A percentile compares a stretch with the other conserved stretches of the same genome.
Conservation (phyloP, 441 rosid genomes). For the Cnidoscolus chayamansa region DNA sequence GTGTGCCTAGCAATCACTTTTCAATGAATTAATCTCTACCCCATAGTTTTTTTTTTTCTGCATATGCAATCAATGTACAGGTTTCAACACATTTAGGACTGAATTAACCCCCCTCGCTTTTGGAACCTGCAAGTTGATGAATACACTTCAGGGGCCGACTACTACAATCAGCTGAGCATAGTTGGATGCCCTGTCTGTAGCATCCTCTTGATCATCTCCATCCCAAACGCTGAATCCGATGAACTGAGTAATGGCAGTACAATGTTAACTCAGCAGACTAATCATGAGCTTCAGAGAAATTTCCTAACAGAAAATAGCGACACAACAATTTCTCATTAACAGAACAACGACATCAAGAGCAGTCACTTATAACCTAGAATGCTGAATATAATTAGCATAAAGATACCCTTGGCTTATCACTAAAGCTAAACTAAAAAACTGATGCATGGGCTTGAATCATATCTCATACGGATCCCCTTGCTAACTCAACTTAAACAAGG, state of each 20-base stretch:
- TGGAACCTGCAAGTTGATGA: background rate
- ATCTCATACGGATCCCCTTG: background rate
- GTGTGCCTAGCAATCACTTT: background rate
- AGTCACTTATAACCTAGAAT: conserved; percentile 18
- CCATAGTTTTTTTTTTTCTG: background rate
- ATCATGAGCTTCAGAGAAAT: conserved; percentile 30
- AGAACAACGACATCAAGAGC: conserved; percentile 23
- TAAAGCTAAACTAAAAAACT: background rate
- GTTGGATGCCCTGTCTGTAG: conserved; percentile 93
- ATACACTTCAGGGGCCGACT: conserved; percentile 13
- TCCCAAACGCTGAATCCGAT: conserved; percentile 92
- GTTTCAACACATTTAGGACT: conserved; percentile 10
- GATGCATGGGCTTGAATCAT: background rate
- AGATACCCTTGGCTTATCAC: background rate
- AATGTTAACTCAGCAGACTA: conserved; percentile 30
- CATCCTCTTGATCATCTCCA: conserved; percentile 92
- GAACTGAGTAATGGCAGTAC: conserved; percentile 57
- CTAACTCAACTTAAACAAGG: conserved; percentile 1
- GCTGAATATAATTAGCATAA: conserved; percentile 5
- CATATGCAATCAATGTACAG: background rate
- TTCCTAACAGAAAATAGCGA: conserved; percentile 30
- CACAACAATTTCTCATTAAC: conserved; percentile 27
- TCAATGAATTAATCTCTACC: background rate
- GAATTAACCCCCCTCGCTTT: background rate
- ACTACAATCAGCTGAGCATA: conserved; percentile 63